Evolutionary conservation across 1,139 yeast species (phyloP).

Genomic region (Meyerozyma elateridarum): DNA sequence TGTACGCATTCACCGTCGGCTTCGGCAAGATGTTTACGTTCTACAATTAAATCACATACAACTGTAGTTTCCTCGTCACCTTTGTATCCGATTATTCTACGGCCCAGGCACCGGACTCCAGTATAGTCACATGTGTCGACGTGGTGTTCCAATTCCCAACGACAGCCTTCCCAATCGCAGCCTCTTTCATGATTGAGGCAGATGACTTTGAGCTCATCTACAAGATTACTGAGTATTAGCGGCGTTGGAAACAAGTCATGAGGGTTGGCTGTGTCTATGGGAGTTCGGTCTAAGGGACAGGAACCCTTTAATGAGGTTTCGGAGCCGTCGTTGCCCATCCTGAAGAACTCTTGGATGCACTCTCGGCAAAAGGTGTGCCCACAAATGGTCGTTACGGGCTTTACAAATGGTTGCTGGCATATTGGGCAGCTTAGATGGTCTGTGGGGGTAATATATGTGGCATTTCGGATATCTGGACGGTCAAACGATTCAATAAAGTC

Average conservation of each 20-base stretch:
- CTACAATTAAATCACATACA: constrained; percentile 17
- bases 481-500: constrained; percentile 14
- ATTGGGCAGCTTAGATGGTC: constrained; percentile 58
- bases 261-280: constrained; percentile 30
- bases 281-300: constrained; percentile 65
- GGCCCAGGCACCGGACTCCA: constrained; percentile 42
- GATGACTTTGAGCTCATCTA: constrained; percentile 55
- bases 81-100: too few relatives aligned
- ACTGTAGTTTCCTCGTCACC: constrained; percentile 10
- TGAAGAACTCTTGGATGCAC: constrained; percentile 47
- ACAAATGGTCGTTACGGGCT: constrained; percentile 53
- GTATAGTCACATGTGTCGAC: constrained; percentile 49
- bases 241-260: constrained; percentile 60
- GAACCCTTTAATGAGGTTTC: constrained; percentile 25
- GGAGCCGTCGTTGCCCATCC: constrained; percentile 17
- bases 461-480: constrained; percentile 32
- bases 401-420: constrained; percentile 52
- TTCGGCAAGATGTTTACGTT: constrained; percentile 18
- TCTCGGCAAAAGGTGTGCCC: constrained; percentile 57
- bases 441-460: constrained; percentile 31
- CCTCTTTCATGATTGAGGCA: constrained; percentile 55
- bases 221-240: constrained; percentile 51
- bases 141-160: constrained; percentile 60
- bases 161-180: constrained; percentile 52
- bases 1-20: constrained; percentile 29